These are phyloP conservation scores for Herpetomonas samuelpessoai DNA, from an alignment of 208 protist genomes.

Conservation along the genomic window DNA sequence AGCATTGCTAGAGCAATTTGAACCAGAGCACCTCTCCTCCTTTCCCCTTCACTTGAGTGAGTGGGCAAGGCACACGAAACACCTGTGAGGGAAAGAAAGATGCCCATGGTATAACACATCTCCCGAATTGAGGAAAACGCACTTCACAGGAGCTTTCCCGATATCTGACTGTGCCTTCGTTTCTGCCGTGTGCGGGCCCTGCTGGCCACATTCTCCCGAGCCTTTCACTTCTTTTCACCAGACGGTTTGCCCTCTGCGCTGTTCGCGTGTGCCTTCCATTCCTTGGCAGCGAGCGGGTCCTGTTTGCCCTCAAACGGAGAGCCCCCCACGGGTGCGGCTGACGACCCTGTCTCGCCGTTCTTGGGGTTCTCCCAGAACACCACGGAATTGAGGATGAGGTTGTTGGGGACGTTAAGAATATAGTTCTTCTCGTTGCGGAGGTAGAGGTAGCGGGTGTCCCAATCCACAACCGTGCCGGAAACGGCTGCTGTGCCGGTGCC, in stretches of 20 bases:
- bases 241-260: conserved; percentile 1
- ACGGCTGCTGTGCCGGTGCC: conserved; percentile 40
- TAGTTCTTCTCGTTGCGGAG: conserved; percentile 43
- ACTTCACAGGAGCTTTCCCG: no score
- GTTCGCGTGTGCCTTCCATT: conserved; percentile 25
- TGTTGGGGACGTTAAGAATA: conserved; percentile 70
- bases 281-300: conserved; percentile 17
- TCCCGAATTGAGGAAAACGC: no score
- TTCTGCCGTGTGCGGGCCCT: no score
- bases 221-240: conserved; percentile 8
- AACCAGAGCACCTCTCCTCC: no score
- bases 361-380: conserved; percentile 40
- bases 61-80: no score
- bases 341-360: not conserved
- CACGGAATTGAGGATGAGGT: conserved; percentile 71
- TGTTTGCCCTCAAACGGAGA: not conserved
- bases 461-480: conserved; percentile 54
- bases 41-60: no score
- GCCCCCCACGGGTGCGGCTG: conserved; percentile 1
- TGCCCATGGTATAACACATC: no score
- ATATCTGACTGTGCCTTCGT: not conserved
- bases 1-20: no score
- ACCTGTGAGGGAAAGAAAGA: no score
- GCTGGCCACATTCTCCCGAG: no score
- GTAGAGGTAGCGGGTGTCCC: conserved; percentile 84